These are phyloP conservation scores for Geotrichum bryndzae DNA, from an alignment of 1,139 yeast genomes.

Conservation along the genomic window DNA sequence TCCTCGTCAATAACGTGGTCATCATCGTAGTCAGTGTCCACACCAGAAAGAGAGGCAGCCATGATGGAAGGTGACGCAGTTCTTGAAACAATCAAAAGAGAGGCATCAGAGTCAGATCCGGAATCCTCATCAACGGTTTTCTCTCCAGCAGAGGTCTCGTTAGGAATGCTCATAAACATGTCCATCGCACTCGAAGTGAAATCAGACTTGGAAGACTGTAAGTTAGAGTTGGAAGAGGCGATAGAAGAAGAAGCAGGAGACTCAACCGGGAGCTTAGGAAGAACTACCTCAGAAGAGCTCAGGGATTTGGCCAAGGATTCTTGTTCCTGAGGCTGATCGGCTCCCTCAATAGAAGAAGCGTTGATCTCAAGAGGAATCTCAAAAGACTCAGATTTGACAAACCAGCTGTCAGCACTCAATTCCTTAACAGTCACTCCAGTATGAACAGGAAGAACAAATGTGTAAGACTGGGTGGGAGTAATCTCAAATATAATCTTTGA, in stretches of 20 bases:
- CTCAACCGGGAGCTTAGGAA: conserved; percentile 25
- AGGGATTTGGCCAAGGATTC: conserved; percentile 3
- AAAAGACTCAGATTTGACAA: conserved; percentile 16
- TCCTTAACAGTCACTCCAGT: background rate
- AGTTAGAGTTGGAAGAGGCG: background rate
- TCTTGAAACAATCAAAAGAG: conserved; percentile 1
- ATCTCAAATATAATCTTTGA: background rate
- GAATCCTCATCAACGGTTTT: background rate
- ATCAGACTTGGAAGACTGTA: background rate
- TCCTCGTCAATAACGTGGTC: conserved; percentile 8
- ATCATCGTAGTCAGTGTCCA: conserved; percentile 5
- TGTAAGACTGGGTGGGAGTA: conserved; percentile 4
- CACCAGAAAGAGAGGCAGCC: conserved; percentile 6
- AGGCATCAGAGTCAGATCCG: background rate
- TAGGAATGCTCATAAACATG: conserved; percentile 8
- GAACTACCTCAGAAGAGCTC: conserved; percentile 22
- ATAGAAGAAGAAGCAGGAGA: conserved; percentile 18
- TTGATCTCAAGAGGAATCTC: conserved; percentile 10
- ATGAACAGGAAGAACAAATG: conserved; percentile 5
- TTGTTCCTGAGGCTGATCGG: background rate
- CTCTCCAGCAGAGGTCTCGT: background rate
- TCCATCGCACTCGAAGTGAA: conserved; percentile 8
- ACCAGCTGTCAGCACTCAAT: conserved; percentile 12
- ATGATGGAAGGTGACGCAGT: conserved; percentile 8
- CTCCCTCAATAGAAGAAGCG: conserved; percentile 6